Base-by-base conservation (phyloP, 371 early-diverging fungal species). In the Nematocida displodere region DNA sequence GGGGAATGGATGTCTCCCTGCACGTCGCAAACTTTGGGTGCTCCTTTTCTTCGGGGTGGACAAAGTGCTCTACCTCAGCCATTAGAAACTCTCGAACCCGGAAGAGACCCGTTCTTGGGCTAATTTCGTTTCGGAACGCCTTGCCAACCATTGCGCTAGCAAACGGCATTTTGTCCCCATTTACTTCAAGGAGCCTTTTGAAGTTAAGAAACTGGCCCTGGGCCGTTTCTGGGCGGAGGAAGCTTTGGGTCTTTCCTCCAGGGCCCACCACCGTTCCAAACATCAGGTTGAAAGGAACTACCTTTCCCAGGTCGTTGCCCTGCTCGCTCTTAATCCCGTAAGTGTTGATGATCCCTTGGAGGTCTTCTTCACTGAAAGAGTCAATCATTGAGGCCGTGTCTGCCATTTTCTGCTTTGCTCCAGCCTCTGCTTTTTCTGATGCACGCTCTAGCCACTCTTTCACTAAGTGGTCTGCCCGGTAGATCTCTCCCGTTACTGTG, bases 121-220 rank as follows among this genome's bases (percentile, higher is more conserved):
- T 91, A 71, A 99, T 99, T 84, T 99, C 99, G 83, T 99, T 99
- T 80, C 99, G 88, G 89, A 97, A 97, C 34, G 93, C 91, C 76
- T 92, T 92, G 79, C 99, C 99, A 47, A 99, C 91, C 77, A 90
- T 89, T 54, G 95, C 94, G 59, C 95, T 94, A 31, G 95, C 97
- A 85, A 99, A 97, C 28, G 99, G 99, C 90, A 99, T 90, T 81
- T 89, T 90, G 63, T 91, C 92, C 81, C 91, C 91, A 87, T 97
- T 97, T 85, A 89, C 91, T 81, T 99, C 97, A 47, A 93, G 87
- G 44, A 97, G 87, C 36, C 89, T 80, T 86, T 93, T 92, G 79
- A 97, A 99, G 88, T 96, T 95, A 55, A 94, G 82, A 86, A 99
- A 99, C 85, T 97, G 97, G 78, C 96, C 95, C 86, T 99, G 99